Conservation (phyloP, 108 stramenopile genomes). For the Pseudonitzschia pungens region DNA sequence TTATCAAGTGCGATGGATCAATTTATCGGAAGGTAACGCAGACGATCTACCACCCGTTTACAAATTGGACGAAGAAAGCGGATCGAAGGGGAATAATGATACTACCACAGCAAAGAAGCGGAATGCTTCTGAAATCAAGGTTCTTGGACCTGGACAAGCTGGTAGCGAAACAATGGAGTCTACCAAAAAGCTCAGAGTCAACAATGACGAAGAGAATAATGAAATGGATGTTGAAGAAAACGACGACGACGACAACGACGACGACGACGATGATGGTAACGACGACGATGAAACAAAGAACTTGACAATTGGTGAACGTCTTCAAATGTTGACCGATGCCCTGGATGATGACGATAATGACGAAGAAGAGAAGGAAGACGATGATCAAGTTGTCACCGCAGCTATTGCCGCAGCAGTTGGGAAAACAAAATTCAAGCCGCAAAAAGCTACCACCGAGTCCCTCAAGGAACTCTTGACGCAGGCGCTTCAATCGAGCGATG, state of each 20-base stretch:
- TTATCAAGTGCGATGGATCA: conserved; percentile 15
- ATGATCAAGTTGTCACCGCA: conserved; percentile 14
- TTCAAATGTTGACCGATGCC: conserved; percentile 35
- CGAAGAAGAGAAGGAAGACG: conserved; percentile 29
- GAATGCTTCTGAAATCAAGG: conserved; percentile 23
- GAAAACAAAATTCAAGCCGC: conserved; percentile 34
- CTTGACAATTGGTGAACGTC: conserved; percentile 53
- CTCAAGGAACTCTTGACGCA: conserved; percentile 48
- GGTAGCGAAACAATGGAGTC: conserved; percentile 40
- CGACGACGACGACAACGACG: conserved; percentile 22
- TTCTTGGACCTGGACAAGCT: conserved; percentile 60
- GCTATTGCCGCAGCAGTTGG: background rate
- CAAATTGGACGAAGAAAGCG: conserved; percentile 5
- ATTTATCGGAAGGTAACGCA: conserved; percentile 24
- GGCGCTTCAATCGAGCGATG: conserved; percentile 53
- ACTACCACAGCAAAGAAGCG: conserved; percentile 8
- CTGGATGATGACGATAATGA: conserved; percentile 33
- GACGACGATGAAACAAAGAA: conserved; percentile 31
- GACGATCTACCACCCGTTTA: conserved; percentile 10
- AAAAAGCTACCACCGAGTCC: conserved; percentile 58
- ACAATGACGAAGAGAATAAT: conserved; percentile 7
- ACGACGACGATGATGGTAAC: conserved; percentile 38
- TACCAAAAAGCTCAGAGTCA: conserved; percentile 24
- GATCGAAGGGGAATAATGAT: background rate
- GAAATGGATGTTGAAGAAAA: conserved; percentile 26